Evolutionary conservation across 345 rosid genomes (phyloP).

Genomic region (Diplotaxis tenuifolia): DNA sequence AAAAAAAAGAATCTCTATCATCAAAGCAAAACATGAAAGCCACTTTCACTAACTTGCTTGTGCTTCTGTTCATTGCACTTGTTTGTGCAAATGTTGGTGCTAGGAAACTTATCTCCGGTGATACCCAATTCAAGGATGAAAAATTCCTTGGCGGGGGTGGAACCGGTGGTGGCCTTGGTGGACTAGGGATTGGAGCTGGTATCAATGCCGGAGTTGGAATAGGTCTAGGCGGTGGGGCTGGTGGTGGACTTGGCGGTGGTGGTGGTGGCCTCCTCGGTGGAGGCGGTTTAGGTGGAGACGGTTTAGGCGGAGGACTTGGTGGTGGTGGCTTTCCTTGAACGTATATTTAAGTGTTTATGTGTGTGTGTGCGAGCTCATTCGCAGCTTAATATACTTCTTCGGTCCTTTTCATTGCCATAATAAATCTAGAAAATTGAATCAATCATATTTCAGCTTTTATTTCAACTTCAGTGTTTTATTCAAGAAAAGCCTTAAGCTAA

Average conservation of each 20-base stretch:
- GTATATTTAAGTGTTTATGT: not conserved
- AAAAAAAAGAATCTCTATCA: constrained; percentile 17
- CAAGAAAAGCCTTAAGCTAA: not conserved
- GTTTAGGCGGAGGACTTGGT: constrained; percentile 29
- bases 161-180: too few species aligned
- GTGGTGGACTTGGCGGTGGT: constrained; percentile 32
- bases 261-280: constrained; percentile 44
- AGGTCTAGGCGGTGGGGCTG: constrained; percentile 10
- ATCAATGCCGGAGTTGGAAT: too few species aligned
- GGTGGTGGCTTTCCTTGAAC: constrained; percentile 35
- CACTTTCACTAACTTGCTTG: constrained; percentile 13
- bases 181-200: too few species aligned
- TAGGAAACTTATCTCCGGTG: constrained; percentile 42
- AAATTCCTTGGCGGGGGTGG: constrained; percentile 15
- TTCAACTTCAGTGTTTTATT: not conserved
- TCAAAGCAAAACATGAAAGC: constrained; percentile 30
- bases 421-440: not conserved
- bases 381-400: not conserved
- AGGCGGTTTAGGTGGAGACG: constrained; percentile 28
- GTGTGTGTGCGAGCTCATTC: constrained; percentile 16
- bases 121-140: constrained; percentile 35
- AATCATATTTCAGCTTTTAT: not conserved
- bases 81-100: constrained; percentile 37
- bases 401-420: constrained; percentile 1
- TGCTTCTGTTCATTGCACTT: constrained; percentile 35